Percentiles rank a stretch among this genome's conserved stretches.
phyloP scores from a whole-genome alignment of 129 eudicot species.

The Flaveria linearis region DNA sequence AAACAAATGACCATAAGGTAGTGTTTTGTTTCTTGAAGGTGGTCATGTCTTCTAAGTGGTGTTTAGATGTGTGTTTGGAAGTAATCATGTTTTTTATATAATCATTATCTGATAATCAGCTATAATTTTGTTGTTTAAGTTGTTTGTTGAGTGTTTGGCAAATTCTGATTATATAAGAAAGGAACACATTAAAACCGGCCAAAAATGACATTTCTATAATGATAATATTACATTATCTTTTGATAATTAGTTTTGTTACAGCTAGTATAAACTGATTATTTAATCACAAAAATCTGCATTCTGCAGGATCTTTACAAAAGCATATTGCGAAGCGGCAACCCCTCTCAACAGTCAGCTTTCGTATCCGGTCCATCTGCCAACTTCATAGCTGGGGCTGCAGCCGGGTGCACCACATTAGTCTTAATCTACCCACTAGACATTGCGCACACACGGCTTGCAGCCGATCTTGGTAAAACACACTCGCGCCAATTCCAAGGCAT shows the following conservation, averaged over 20 bases:
- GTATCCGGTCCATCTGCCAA: slow-evolving; percentile 73
- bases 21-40: not conserved
- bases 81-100: not conserved
- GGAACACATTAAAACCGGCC: not conserved
- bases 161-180: slow-evolving; percentile 7
- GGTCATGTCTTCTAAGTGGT: not conserved
- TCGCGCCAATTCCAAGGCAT: slow-evolving; percentile 89
- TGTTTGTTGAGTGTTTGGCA: not conserved
- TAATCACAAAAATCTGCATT: not conserved
- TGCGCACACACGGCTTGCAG: slow-evolving; percentile 95
- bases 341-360: slow-evolving; percentile 45
- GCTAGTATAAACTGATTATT: not conserved
- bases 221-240: not conserved
- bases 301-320: slow-evolving; percentile 79
- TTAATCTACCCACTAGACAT: slow-evolving; percentile 94
- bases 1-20: not conserved
- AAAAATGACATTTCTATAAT: not conserved
- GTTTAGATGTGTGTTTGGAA: not conserved
- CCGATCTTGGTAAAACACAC: slow-evolving; percentile 70
- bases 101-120: not conserved
- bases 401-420: slow-evolving; percentile 89
- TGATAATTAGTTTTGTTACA: not conserved
- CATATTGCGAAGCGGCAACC: slow-evolving; percentile 52
- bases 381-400: slow-evolving; percentile 92
- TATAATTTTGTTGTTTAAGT: not conserved